Evolutionary conservation across 176 grass and related monocot genomes (phyloP), one percentile per base, ranked within the genome.

Genomic region (Oropetium thomaeum): DNA sequence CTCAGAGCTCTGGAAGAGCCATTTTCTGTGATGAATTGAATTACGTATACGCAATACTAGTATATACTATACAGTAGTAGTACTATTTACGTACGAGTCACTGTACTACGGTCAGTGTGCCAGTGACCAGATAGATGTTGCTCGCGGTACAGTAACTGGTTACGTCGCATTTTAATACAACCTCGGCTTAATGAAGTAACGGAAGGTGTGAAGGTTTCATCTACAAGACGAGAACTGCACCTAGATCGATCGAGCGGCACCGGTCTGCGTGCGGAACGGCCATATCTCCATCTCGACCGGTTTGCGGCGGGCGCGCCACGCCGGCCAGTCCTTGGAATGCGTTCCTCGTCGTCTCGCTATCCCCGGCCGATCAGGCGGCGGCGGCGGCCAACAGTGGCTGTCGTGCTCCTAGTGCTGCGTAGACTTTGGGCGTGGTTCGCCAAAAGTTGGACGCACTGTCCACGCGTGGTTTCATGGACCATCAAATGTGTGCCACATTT

Each of bases 401-500:
- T 57, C 23, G 3, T 57, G 49, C n/a, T 2, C 5, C 9, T 63
- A 22, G 25, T 53, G 58, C 44, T 15, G 55, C 58, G 33, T 58
- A 65, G 48, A 45, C 37, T 74, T 55, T 20, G 26, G 26, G 33
- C 16, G 11, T 35, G 39, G 70, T 65, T 30, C 60, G 35, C 40
- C 35, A 5, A 74, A 82, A 58, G 48, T 32, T 43, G 19, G 35
- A 38, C 70, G 61, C 80, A 82, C 80, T 67, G 59, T 82, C 45
- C 65, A 25, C 8, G 25, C 12, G 25, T 80, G 22, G n/a, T 43
- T 55, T 57, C n/a, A 65, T 74, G 61, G 37, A 82, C 37, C 29
- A 35, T 82, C 70, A 15, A 80, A 70, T 70, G 77, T 60, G 53
- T 48, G 66, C 34, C 48, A 58, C 48, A 42, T 55, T 55, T 17